A percentile compares a stretch with the other conserved stretches of the same genome.
Evolutionary conservation across 106 monocot species (phyloP).

Genomic region (Acorus gramineus): DNA sequence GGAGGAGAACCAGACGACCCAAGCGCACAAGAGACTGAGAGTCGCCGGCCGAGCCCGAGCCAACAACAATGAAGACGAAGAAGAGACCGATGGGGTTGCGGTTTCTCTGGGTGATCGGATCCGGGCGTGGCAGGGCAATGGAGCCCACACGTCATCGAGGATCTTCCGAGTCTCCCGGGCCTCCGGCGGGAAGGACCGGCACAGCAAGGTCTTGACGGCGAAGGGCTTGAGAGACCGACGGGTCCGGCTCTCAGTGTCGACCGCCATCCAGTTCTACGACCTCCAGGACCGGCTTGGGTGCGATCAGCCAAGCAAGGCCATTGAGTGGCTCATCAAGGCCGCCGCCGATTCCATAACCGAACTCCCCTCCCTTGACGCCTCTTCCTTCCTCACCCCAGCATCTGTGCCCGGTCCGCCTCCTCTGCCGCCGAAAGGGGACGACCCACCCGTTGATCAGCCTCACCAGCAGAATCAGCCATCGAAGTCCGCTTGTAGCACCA

Average conservation of each 20-base stretch:
- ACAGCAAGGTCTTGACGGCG: conserved; percentile 93
- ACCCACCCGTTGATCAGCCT: conserved; percentile 17
- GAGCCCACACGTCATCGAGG: conserved; percentile 41
- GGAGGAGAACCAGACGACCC: conserved; percentile 29
- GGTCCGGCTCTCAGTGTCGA: conserved; percentile 90
- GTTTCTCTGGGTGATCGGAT: not conserved
- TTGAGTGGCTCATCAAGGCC: conserved; percentile 91
- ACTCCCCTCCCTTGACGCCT: conserved; percentile 54
- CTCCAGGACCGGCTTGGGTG: conserved; percentile 92
- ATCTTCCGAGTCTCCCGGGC: conserved; percentile 84
- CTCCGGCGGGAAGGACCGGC: conserved; percentile 96
- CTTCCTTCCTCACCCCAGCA: conserved; percentile 1
- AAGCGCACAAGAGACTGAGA: conserved; percentile 21
- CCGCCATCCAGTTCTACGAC: conserved; percentile 96
- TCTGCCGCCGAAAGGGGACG: not conserved
- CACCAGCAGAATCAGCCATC: conserved; percentile 23
- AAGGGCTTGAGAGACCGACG: conserved; percentile 85
- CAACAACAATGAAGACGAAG: conserved; percentile 1
- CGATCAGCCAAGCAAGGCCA: conserved; percentile 94
- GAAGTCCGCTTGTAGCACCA: conserved; percentile 78
- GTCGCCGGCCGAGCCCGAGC: not conserved
- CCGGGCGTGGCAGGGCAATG: conserved; percentile 22
- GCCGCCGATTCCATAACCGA: conserved; percentile 67
- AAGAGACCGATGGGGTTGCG: conserved; percentile 6
- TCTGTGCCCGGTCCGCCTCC: conserved; percentile 9